Percentiles rank a stretch among this genome's conserved stretches.
Conservation (phyloP, 2,329 filamentous ascomycete species). For the Cladorrhinum sp. region DNA sequence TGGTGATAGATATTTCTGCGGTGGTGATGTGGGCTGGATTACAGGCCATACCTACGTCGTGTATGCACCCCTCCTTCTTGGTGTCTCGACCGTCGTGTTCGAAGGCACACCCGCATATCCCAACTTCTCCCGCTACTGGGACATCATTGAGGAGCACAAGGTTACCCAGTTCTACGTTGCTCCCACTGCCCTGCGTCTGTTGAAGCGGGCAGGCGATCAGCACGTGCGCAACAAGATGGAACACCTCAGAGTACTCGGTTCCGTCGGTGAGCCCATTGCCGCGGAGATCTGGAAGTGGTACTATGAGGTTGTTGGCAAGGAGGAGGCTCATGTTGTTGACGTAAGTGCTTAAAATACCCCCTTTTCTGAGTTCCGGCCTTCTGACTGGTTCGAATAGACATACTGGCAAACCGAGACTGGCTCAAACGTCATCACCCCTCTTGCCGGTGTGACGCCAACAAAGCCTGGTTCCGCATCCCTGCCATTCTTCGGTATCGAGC, state of each 20-base stretch:
- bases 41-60: constrained; percentile 98
- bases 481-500: constrained; percentile 97
- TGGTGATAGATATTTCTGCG: constrained; percentile 92
- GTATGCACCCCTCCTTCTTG: constrained; percentile 88
- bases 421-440: constrained; percentile 89
- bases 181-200: constrained; percentile 83
- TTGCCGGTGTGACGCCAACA: constrained; percentile 90
- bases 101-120: constrained; percentile 97
- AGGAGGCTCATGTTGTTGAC: constrained; percentile 89
- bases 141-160: constrained; percentile 91
- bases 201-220: constrained; percentile 94
- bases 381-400: constrained; percentile 56
- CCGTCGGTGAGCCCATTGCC: constrained; percentile 95
- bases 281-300: constrained; percentile 99
- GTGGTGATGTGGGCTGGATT: constrained; percentile 98
- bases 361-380: neutral
- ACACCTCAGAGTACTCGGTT: constrained; percentile 83
- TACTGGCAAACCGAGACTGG: constrained; percentile 99
- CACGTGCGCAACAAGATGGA: constrained; percentile 89
- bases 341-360: constrained; percentile 54
- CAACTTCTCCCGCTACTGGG: constrained; percentile 98
- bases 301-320: constrained; percentile 89
- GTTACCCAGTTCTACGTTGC: constrained; percentile 99
- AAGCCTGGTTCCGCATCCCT: constrained; percentile 95
- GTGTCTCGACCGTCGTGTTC: constrained; percentile 93